phyloP scores from a whole-genome alignment of 148 eudicot species.

The Heliosperma pusillum region DNA sequence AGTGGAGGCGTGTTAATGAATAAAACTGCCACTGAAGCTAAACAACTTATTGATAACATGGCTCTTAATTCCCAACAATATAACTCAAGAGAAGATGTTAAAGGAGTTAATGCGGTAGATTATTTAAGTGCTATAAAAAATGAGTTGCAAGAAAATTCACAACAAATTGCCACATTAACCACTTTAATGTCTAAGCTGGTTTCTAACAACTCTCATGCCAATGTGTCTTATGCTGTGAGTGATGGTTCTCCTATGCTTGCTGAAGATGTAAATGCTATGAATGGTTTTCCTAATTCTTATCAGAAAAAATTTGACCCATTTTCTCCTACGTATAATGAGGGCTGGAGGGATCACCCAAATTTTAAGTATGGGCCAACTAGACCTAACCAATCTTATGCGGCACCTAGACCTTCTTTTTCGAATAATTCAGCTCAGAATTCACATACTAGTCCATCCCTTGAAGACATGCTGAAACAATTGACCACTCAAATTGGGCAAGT shows the following conservation, averaged over 20 bases:
- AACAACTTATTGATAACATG: conserved; percentile 3
- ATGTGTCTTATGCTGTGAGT: not conserved
- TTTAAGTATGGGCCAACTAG: conserved; percentile 1
- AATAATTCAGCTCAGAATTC: not conserved
- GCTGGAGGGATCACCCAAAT: conserved; percentile 12
- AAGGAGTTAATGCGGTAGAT: not conserved
- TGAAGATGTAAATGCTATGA: conserved; percentile 15
- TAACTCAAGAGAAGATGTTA: conserved; percentile 1
- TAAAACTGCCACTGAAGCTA: not conserved
- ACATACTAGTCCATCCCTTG: not conserved
- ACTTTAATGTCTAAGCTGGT: conserved; percentile 15
- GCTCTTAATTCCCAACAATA: conserved; percentile 7
- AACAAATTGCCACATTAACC: conserved; percentile 18
- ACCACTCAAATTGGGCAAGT: conserved; percentile 10
- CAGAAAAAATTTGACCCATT: conserved; percentile 11
- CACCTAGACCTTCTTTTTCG: not conserved
- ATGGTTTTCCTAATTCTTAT: not conserved
- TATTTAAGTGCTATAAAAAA: not conserved
- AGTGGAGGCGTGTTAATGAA: conserved; percentile 9
- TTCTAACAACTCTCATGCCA: not conserved
- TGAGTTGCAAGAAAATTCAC: conserved; percentile 9
- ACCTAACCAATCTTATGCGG: not conserved
- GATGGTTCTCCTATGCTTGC: not conserved
- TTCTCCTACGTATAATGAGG: conserved; percentile 4
- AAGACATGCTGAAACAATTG: conserved; percentile 7